A percentile compares a stretch with the other conserved stretches of the same genome.
Evolutionary conservation across 768 basidiomycete species (phyloP).

Genomic region (Psilocybe cubensis): DNA sequence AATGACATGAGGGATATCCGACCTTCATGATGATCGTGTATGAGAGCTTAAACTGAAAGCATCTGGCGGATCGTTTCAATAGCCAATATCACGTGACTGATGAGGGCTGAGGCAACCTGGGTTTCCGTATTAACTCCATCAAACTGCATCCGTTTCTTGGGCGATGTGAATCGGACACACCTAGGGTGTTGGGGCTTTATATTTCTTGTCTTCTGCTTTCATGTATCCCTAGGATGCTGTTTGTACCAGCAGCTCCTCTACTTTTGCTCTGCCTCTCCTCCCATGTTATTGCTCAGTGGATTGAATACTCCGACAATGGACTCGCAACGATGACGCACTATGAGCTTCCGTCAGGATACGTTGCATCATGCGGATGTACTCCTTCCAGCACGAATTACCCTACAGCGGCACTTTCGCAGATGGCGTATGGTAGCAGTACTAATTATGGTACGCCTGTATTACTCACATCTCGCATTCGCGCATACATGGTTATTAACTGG

Average conservation of each 20-base stretch:
- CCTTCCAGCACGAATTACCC: slow-evolving; percentile 70
- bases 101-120: too few relatives aligned
- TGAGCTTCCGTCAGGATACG: slow-evolving; percentile 51
- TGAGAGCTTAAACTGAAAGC: neutral
- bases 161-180: neutral
- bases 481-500: neutral
- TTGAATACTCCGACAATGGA: slow-evolving; percentile 63
- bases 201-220: neutral
- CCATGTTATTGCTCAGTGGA: slow-evolving; percentile 47
- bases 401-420: slow-evolving; percentile 79
- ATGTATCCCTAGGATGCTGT: slow-evolving; percentile 7
- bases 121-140: too few relatives aligned
- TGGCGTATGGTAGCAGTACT: slow-evolving; percentile 78
- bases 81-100: neutral
- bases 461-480: neutral
- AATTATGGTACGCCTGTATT: slow-evolving; percentile 49
- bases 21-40: slow-evolving; percentile 52
- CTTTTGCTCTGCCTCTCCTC: slow-evolving; percentile 16
- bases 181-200: neutral
- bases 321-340: slow-evolving; percentile 84
- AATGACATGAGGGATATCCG: slow-evolving; percentile 68
- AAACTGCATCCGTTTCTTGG: too few relatives aligned
- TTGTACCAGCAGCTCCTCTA: slow-evolving; percentile 7
- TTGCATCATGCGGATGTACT: slow-evolving; percentile 81
- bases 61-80: neutral